phyloP scores from a whole-genome alignment of 2,329 filamentous ascomycete species.

The Helotiales sp. region DNA sequence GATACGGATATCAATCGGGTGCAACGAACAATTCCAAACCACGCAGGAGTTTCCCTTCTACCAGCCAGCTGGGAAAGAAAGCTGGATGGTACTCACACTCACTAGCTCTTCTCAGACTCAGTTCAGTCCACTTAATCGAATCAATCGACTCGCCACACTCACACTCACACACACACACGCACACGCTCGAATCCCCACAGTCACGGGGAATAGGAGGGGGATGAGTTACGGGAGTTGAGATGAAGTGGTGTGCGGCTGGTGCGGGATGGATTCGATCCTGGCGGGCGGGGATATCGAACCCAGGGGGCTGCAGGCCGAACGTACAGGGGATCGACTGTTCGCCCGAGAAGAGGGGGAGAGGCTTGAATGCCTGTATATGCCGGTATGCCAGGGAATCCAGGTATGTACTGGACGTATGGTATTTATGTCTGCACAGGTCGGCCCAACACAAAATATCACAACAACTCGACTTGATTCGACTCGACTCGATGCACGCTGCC shows the following conservation, averaged over 20 bases:
- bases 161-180: neutral
- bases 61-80: neutral
- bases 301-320: neutral
- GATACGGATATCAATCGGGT: neutral
- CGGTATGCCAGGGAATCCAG: neutral
- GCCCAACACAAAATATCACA: neutral
- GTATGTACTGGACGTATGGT: neutral
- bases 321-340: neutral
- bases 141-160: neutral
- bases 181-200: slow-evolving; percentile 11
- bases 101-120: neutral
- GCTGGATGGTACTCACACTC: no score
- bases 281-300: slow-evolving; percentile 1
- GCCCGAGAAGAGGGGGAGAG: neutral
- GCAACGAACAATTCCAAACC: neutral
- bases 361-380: neutral
- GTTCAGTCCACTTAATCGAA: neutral
- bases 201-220: slow-evolving; percentile 2
- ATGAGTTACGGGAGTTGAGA: neutral
- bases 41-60: neutral
- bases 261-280: neutral
- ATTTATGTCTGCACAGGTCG: neutral
- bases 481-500: neutral
- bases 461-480: neutral
- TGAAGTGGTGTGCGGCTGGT: neutral